A percentile compares a stretch with the other conserved stretches of the same genome.
These are phyloP conservation scores for Fraxinus paxiana DNA, from an alignment of 305 asterid genomes.

Conservation along the genomic window DNA sequence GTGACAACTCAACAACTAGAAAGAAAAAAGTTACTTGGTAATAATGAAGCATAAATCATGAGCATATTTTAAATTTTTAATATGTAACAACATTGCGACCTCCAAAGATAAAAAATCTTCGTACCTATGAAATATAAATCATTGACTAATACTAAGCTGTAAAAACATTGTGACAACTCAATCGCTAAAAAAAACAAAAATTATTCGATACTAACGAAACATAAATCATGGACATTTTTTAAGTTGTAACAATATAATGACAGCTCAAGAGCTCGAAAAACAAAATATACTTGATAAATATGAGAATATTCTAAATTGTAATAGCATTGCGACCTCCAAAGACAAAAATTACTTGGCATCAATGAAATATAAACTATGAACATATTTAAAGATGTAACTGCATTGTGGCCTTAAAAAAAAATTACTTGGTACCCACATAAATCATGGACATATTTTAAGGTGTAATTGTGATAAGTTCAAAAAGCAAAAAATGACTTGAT, in stretches of 20 bases:
- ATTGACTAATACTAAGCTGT: neutral
- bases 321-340: neutral
- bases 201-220: too few species aligned
- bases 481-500: too few species aligned
- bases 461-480: neutral
- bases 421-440: neutral
- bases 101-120: neutral
- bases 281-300: neutral
- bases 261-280: neutral
- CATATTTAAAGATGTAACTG: neutral
- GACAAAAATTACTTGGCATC: neutral
- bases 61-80: too few species aligned
- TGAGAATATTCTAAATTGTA: neutral
- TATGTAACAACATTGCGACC: neutral
- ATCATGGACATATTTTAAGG: neutral
- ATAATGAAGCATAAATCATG: neutral
- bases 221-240: neutral
- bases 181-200: neutral
- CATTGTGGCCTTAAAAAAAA: neutral
- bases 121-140: neutral
- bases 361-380: neutral
- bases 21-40: too few species aligned
- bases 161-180: neutral
- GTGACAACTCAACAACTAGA: neutral
- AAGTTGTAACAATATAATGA: neutral